These are phyloP conservation scores for Tuctoria greenei DNA, from an alignment of 176 grass and related monocot genomes.

Conservation along the genomic window DNA sequence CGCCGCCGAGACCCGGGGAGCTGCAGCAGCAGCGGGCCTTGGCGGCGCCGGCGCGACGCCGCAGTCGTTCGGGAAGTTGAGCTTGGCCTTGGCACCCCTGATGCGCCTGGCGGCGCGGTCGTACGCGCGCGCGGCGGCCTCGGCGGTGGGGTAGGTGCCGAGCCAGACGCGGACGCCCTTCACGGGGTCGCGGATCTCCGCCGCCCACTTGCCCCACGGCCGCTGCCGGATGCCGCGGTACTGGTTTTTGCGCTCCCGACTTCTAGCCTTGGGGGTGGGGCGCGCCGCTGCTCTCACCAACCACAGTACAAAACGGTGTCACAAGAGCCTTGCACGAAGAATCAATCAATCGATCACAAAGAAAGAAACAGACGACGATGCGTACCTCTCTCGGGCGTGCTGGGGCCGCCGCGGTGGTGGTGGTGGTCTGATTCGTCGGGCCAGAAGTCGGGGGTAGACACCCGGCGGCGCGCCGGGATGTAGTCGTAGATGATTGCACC, in stretches of 20 bases:
- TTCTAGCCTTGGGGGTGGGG: slow-evolving; percentile 48
- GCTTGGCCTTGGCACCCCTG: slow-evolving; percentile 87
- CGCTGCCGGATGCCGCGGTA: slow-evolving; percentile 85
- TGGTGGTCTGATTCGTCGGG: slow-evolving; percentile 39
- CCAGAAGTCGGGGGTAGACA: slow-evolving; percentile 62
- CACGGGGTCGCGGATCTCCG: slow-evolving; percentile 86
- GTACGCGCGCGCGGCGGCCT: slow-evolving; percentile 82
- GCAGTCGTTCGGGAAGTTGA: slow-evolving; percentile 91
- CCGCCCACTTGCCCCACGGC: slow-evolving; percentile 83
- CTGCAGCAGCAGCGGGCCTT: background rate
- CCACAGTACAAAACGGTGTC: background rate
- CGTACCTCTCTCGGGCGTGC: slow-evolving; percentile 41
- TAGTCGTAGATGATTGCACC: slow-evolving; percentile 85
- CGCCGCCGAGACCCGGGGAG: background rate
- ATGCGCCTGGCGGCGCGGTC: slow-evolving; percentile 84
- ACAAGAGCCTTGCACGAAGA: background rate
- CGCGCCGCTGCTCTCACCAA: slow-evolving; percentile 26
- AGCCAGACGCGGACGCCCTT: slow-evolving; percentile 98
- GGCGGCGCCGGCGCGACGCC: background rate
- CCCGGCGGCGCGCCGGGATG: slow-evolving; percentile 48
- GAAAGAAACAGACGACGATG: background rate
- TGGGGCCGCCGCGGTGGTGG: background rate
- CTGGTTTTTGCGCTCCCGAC: slow-evolving; percentile 67
- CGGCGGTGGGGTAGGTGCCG: slow-evolving; percentile 80
- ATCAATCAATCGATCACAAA: background rate